Percentiles rank a stretch among this genome's conserved stretches.
phyloP scores from a whole-genome alignment of 192 early-diverging fungal genomes.

The Coemansia sp. region DNA sequence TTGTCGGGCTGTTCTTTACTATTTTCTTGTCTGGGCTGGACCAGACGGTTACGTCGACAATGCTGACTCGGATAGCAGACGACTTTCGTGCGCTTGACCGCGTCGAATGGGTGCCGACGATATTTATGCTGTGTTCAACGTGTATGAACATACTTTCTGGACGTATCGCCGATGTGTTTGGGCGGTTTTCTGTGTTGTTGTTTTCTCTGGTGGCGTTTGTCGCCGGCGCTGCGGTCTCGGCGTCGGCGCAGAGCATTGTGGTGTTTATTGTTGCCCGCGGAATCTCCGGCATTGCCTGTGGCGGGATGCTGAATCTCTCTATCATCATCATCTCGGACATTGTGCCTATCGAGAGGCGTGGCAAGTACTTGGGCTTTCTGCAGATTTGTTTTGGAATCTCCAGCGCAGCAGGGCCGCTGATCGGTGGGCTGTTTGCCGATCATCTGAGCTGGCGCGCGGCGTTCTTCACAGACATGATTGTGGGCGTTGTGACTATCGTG shows the following conservation, averaged over 20 bases:
- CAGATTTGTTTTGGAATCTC: conserved; percentile 60
- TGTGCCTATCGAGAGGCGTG: conserved; percentile 67
- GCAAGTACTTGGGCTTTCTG: conserved; percentile 70
- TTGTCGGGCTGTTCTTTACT: conserved; percentile 61
- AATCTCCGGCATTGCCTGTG: conserved; percentile 73
- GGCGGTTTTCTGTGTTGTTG: conserved; percentile 42
- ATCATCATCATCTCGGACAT: conserved; percentile 81
- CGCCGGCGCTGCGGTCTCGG: conserved; percentile 45
- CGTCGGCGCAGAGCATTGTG: conserved; percentile 42
- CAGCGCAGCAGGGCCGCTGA: conserved; percentile 59
- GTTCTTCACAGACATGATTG: conserved; percentile 79
- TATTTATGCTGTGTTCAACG: conserved; percentile 72
- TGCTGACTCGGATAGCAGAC: conserved; percentile 72
- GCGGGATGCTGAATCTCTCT: conserved; percentile 64
- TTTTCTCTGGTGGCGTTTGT: conserved; percentile 50
- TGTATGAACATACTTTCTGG: conserved; percentile 80
- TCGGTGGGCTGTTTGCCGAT: conserved; percentile 64
- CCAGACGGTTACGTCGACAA: conserved; percentile 83
- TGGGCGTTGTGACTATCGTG: conserved; percentile 62
- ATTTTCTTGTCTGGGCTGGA: conserved; percentile 81
- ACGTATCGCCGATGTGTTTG: conserved; percentile 83
- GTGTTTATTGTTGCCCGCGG: conserved; percentile 71
- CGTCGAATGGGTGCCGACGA: conserved; percentile 86
- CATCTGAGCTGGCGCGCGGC: conserved; percentile 61
- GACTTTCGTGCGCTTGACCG: conserved; percentile 73